Evolutionary conservation across 768 basidiomycete species (phyloP).

Genomic region (Psilocybe cubensis): DNA sequence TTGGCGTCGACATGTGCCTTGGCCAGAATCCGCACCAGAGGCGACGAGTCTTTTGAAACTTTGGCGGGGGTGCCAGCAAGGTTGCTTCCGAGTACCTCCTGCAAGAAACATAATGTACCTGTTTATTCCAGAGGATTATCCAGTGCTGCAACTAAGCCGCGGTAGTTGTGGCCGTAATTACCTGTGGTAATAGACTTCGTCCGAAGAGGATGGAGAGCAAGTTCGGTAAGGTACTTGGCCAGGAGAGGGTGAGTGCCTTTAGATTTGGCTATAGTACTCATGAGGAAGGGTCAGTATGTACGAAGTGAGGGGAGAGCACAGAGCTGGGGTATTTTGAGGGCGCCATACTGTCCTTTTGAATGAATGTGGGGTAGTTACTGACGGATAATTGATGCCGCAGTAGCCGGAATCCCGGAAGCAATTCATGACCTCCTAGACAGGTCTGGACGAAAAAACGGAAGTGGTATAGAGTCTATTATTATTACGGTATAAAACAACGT

Average conservation of each 20-base stretch:
- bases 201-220: slow-evolving; percentile 70
- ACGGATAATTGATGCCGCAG: slow-evolving; percentile 13
- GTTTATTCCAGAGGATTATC: slow-evolving; percentile 1
- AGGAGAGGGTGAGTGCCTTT: slow-evolving; percentile 51
- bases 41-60: slow-evolving; percentile 56
- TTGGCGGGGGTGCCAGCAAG: slow-evolving; percentile 62
- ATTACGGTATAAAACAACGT: slow-evolving; percentile 27
- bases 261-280: slow-evolving; percentile 38
- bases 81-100: slow-evolving; percentile 81
- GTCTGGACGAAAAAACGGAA: neutral
- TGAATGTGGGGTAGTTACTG: slow-evolving; percentile 16
- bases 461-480: slow-evolving; percentile 19
- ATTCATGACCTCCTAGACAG: neutral
- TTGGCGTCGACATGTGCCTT: slow-evolving; percentile 64
- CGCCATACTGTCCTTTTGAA: slow-evolving; percentile 15
- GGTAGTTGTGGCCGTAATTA: slow-evolving; percentile 24
- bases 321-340: too few species aligned
- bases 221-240: slow-evolving; percentile 69
- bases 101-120: slow-evolving; percentile 64
- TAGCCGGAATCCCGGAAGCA: slow-evolving; percentile 17
- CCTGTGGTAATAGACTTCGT: slow-evolving; percentile 84
- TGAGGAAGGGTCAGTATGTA: slow-evolving; percentile 25
- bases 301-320: neutral
- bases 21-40: slow-evolving; percentile 54
- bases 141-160: neutral